Conservation (phyloP, 257 asterid genomes). For the Rauvolfia tetraphylla region DNA sequence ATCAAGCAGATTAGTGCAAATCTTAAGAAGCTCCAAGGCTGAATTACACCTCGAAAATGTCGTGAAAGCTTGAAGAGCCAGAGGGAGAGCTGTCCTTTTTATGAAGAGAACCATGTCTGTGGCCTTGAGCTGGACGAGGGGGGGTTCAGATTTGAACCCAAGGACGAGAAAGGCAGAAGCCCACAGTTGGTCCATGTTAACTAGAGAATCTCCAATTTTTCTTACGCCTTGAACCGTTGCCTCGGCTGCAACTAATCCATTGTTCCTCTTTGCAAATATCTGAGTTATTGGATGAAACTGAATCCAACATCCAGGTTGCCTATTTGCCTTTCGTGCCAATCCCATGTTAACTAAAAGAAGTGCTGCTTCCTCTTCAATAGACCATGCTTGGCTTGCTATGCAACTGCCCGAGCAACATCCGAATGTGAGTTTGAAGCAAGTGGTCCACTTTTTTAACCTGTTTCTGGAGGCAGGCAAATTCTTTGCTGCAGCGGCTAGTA, state of each 20-base stretch:
- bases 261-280: conserved; percentile 41
- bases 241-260: conserved; percentile 46
- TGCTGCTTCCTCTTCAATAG: conserved; percentile 70
- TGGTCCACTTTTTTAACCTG: conserved; percentile 51
- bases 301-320: conserved; percentile 64
- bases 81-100: conserved; percentile 61
- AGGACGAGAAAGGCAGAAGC: conserved; percentile 77
- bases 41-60: conserved; percentile 72
- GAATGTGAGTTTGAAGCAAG: conserved; percentile 39
- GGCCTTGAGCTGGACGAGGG: conserved; percentile 70
- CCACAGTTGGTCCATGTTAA: conserved; percentile 65
- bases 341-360: conserved; percentile 59
- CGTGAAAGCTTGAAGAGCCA: conserved; percentile 57
- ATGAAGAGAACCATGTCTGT: conserved; percentile 64
- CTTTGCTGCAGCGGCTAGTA: conserved; percentile 65
- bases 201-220: conserved; percentile 38
- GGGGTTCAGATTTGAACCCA: conserved; percentile 80
- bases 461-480: conserved; percentile 43
- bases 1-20: conserved; percentile 79
- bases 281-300: conserved; percentile 79
- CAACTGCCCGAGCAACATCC: conserved; percentile 45
- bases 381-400: conserved; percentile 52
- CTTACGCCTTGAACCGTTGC: conserved; percentile 63
- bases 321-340: conserved; percentile 55
- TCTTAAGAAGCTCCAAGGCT: conserved; percentile 77